Conservation (phyloP, 2,329 filamentous ascomycete genomes). For the Phaeosphaeria sp. region DNA sequence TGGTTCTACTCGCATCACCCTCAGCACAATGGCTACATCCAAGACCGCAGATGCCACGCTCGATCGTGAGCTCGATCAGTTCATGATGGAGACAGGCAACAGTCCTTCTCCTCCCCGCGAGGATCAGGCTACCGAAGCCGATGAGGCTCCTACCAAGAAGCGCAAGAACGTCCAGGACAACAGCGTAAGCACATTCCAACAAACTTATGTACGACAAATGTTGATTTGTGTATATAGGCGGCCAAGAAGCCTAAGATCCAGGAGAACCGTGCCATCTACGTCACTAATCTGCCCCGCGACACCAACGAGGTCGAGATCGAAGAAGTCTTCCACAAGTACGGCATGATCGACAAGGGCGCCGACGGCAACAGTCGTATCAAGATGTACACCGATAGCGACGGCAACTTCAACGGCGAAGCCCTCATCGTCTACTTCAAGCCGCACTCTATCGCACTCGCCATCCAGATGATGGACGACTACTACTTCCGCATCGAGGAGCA, state of each 20-base stretch:
- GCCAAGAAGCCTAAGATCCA: conserved; percentile 42
- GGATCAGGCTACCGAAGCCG: conserved; percentile 6
- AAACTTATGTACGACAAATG: conserved; percentile 39
- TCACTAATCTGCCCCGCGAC: conserved; percentile 84
- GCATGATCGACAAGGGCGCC: conserved; percentile 94
- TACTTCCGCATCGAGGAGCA: conserved; percentile 72
- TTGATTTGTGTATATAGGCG: conserved; percentile 12
- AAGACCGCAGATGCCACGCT: background rate
- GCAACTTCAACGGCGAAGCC: conserved; percentile 91
- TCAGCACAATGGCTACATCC: conserved; percentile 18
- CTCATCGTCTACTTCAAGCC: conserved; percentile 94
- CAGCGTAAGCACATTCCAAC: conserved; percentile 21
- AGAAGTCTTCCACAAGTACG: conserved; percentile 83
- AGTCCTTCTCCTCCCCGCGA: conserved; percentile 2
- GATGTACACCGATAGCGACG: conserved; percentile 82
- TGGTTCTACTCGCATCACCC: background rate
- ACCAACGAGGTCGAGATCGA: conserved; percentile 81
- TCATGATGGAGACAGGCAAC: conserved; percentile 19
- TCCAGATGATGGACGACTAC: conserved; percentile 80
- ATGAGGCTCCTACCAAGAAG: conserved; percentile 24
- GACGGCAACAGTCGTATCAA: conserved; percentile 88
- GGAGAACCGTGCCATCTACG: conserved; percentile 89
- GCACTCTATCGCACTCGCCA: conserved; percentile 87
- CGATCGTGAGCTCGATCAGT: conserved; percentile 18
- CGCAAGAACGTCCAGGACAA: conserved; percentile 29